Percentiles rank a stretch among this genome's conserved stretches.
These are phyloP conservation scores for Colletotrichum caudatum DNA, from an alignment of 2,329 filamentous ascomycete genomes.

Conservation along the genomic window DNA sequence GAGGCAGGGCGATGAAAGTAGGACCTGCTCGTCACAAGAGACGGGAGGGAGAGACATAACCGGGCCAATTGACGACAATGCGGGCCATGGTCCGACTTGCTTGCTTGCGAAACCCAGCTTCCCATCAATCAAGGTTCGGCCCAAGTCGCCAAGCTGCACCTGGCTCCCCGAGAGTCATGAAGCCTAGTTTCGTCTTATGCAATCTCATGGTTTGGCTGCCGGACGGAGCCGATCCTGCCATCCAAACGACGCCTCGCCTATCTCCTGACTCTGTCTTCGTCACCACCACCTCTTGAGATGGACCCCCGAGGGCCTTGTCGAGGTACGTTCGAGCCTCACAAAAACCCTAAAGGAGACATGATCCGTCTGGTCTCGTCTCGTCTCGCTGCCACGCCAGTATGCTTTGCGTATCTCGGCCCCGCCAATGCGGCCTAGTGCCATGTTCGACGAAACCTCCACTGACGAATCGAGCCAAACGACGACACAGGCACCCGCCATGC, in stretches of 20 bases:
- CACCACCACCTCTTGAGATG: neutral
- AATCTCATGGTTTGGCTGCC: neutral
- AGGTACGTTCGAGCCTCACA: constrained; percentile 20
- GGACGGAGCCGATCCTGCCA: neutral
- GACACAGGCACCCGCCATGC: neutral
- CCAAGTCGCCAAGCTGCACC: constrained; percentile 1
- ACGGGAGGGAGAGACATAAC: constrained; percentile 15
- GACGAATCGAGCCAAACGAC: neutral
- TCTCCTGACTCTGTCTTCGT: constrained; percentile 4
- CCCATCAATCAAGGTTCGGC: constrained; percentile 21
- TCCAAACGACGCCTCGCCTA: constrained; percentile 9
- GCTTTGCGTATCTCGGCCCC: constrained; percentile 1
- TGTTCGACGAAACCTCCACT: constrained; percentile 6
- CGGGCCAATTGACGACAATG: constrained; percentile 21
- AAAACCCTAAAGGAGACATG: constrained; percentile 15
- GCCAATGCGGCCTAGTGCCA: constrained; percentile 1
- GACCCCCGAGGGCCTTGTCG: constrained; percentile 3
- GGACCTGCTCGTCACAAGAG: constrained; percentile 7
- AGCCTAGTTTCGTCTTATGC: constrained; percentile 2
- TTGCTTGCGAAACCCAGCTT: neutral
- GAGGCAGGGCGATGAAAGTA: constrained; percentile 14
- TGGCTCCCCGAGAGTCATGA: constrained; percentile 1
- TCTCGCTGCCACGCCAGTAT: constrained; percentile 30
- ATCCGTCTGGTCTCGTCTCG: constrained; percentile 27
- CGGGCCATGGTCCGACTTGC: constrained; percentile 4